Percentiles rank a stretch among this genome's conserved stretches.
Evolutionary conservation across 2,329 filamentous ascomycete species (phyloP).

Genomic region (Dactylellina leptospora): DNA sequence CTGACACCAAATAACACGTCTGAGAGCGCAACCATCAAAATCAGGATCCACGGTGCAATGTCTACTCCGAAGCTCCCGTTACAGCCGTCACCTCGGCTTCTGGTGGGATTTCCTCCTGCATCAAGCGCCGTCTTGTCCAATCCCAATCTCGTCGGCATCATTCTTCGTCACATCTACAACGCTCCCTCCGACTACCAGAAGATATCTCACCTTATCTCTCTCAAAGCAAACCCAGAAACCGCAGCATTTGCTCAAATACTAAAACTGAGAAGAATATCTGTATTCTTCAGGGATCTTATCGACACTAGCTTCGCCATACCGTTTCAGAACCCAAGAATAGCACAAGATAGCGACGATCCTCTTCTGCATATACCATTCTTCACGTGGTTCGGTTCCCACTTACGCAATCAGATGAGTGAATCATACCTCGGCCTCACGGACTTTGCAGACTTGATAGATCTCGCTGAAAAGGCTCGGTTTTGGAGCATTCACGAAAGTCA

Average conservation of each 20-base stretch:
- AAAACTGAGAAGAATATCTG: background rate
- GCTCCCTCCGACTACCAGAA: constrained; percentile 14
- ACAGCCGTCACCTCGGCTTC: no score
- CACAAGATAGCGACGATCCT: background rate
- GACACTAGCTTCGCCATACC: background rate
- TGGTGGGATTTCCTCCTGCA: no score
- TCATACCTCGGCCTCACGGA: background rate
- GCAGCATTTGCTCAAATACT: background rate
- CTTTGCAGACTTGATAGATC: background rate
- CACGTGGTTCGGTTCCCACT: constrained; percentile 5
- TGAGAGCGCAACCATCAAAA: no score
- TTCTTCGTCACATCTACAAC: constrained; percentile 16
- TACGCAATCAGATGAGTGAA: constrained; percentile 2
- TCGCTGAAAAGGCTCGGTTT: background rate
- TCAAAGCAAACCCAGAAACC: background rate
- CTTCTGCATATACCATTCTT: constrained; percentile 31
- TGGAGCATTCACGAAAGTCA: background rate
- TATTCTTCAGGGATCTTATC: constrained; percentile 2
- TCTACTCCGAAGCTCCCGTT: no score
- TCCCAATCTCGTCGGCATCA: background rate
- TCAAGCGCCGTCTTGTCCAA: background rate
- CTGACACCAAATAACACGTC: no score
- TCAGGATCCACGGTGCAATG: no score
- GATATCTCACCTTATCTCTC: constrained; percentile 3
- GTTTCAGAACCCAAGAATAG: background rate